phyloP scores from a whole-genome alignment of 768 basidiomycete species.

The Hygrocybe punicea region DNA sequence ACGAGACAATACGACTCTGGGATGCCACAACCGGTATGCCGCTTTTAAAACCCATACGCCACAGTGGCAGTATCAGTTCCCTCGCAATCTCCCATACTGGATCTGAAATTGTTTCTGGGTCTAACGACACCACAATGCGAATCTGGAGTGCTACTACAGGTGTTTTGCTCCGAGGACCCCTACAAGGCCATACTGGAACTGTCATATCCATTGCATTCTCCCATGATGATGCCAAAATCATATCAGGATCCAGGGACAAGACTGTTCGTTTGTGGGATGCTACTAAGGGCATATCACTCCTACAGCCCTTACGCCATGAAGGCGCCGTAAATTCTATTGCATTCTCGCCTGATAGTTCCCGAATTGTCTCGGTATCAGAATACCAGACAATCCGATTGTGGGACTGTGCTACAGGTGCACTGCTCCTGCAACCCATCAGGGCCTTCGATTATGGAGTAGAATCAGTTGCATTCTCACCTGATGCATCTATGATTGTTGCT shows the following conservation, averaged over 20 bases:
- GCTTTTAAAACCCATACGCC: neutral
- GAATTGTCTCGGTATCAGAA: constrained; percentile 47
- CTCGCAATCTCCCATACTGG: neutral
- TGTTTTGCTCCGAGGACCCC: neutral
- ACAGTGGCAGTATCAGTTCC: neutral
- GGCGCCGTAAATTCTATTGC: constrained; percentile 28
- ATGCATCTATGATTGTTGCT: constrained; percentile 47
- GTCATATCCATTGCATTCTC: constrained; percentile 39
- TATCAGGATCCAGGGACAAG: constrained; percentile 51
- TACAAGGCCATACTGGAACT: neutral
- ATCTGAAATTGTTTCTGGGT: neutral
- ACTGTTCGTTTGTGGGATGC: constrained; percentile 38
- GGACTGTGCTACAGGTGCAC: constrained; percentile 3
- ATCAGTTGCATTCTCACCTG: constrained; percentile 48
- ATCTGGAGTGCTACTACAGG: neutral
- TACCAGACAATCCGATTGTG: constrained; percentile 47
- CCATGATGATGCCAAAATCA: constrained; percentile 46
- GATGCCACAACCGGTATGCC: neutral
- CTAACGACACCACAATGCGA: neutral
- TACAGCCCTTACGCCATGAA: constrained; percentile 3
- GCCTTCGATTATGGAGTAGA: neutral
- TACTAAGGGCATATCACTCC: neutral
- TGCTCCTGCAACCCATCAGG: neutral
- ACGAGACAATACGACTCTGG: neutral
- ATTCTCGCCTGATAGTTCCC: constrained; percentile 50